phyloP scores from a whole-genome alignment of 208 protist genomes.

The Novymonas esmeraldas region DNA sequence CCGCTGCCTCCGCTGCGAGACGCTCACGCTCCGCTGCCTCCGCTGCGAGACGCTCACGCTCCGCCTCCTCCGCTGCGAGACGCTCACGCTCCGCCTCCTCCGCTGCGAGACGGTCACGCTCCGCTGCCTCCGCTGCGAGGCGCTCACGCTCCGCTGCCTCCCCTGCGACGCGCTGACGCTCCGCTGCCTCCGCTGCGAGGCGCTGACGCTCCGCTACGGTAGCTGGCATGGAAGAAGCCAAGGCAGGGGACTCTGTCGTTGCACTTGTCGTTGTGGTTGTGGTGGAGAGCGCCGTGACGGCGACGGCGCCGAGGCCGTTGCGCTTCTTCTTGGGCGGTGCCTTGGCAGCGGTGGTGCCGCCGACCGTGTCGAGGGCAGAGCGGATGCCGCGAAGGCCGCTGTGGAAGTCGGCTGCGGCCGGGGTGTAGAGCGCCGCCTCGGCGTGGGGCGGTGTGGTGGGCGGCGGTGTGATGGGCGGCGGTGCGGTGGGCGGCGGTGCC shows the following conservation, averaged over 20 bases:
- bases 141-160: constrained; percentile 10
- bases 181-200: constrained; percentile 4
- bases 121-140: constrained; percentile 3
- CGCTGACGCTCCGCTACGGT: constrained; percentile 21
- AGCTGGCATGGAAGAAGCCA: background rate
- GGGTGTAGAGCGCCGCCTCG: background rate
- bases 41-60: too few species aligned
- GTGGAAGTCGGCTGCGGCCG: constrained; percentile 13
- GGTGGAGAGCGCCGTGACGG: background rate
- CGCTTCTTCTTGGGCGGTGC: background rate
- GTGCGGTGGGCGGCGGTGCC: too few species aligned
- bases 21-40: too few species aligned
- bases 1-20: too few species aligned
- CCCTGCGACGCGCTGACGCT: background rate
- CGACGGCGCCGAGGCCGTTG: constrained; percentile 25
- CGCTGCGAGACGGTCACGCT: background rate
- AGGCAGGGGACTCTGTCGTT: background rate
- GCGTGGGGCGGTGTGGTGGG: too few species aligned
- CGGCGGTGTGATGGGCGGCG: too few species aligned
- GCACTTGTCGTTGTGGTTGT: background rate
- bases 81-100: constrained; percentile 3
- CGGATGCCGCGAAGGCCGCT: constrained; percentile 27
- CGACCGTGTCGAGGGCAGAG: background rate
- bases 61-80: background rate
- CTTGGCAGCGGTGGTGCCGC: background rate